Conservation (phyloP, 176 grass and related monocot species). For the Triticum turgidum region DNA sequence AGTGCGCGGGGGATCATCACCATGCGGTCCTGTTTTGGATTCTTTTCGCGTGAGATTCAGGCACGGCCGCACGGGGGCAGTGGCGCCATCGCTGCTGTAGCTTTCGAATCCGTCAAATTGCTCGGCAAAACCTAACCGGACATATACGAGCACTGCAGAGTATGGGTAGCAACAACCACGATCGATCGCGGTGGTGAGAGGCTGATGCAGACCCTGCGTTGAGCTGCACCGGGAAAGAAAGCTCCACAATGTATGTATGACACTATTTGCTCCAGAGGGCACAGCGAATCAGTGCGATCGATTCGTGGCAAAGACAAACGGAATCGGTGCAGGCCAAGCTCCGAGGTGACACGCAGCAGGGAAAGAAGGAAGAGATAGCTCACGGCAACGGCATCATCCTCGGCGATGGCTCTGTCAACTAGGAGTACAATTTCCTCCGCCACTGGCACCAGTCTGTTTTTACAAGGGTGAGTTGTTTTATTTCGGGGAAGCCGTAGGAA, state of each 20-base stretch:
- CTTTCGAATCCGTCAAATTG: conserved; percentile 5
- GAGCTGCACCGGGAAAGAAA: neutral
- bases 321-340: conserved; percentile 4
- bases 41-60: neutral
- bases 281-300: neutral
- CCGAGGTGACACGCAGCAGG: neutral
- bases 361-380: neutral
- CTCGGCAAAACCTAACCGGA: conserved; percentile 1
- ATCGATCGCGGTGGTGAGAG: neutral
- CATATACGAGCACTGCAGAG: neutral
- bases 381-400: neutral
- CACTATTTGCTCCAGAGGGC: neutral
- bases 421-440: no score
- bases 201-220: neutral
- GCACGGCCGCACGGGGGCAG: neutral
- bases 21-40: neutral
- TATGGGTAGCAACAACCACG: neutral
- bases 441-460: no score
- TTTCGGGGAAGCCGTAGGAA: neutral
- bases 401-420: no score
- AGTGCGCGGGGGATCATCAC: neutral
- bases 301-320: neutral
- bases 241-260: neutral
- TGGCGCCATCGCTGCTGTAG: neutral
- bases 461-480: neutral